These are phyloP conservation scores for Tephrocybe sp. DNA, from an alignment of 768 basidiomycete species.

Conservation along the genomic window DNA sequence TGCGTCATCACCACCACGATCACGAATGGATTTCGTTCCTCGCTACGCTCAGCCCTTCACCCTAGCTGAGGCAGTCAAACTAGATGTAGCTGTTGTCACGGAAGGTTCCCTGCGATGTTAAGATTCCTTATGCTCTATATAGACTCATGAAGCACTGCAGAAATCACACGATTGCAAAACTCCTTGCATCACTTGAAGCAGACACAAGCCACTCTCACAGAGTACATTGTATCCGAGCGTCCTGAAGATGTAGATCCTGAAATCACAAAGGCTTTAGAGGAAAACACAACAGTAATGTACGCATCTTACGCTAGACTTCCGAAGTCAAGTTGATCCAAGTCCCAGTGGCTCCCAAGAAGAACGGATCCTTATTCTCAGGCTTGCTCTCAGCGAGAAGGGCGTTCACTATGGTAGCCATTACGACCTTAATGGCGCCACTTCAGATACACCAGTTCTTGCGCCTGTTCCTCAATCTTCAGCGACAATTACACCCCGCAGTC, in stretches of 20 bases:
- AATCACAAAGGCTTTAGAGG: conserved; percentile 57
- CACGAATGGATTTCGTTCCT: conserved; percentile 63
- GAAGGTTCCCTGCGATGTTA: conserved; percentile 58
- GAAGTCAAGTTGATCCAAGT: conserved; percentile 5
- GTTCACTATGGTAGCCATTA: conserved; percentile 50
- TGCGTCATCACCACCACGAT: not conserved
- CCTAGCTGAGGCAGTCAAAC: conserved; percentile 55
- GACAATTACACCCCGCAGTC: not conserved
- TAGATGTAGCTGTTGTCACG: conserved; percentile 67
- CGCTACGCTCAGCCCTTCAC: conserved; percentile 78
- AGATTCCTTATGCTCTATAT: conserved; percentile 1
- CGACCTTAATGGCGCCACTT: no score
- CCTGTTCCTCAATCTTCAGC: conserved; percentile 1
- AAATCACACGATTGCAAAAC: conserved; percentile 74
- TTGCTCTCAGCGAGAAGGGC: conserved; percentile 66
- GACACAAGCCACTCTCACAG: conserved; percentile 60
- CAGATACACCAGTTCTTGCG: no score
- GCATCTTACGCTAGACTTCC: conserved; percentile 17
- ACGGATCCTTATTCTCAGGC: conserved; percentile 64
- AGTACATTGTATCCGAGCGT: conserved; percentile 38
- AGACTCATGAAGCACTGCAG: conserved; percentile 36
- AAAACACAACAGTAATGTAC: conserved; percentile 76
- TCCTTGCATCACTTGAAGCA: conserved; percentile 62
- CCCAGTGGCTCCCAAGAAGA: conserved; percentile 78
- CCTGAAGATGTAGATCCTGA: conserved; percentile 51